phyloP scores from a whole-genome alignment of 805 yeast genomes.

The Lachancea nothofagi region DNA sequence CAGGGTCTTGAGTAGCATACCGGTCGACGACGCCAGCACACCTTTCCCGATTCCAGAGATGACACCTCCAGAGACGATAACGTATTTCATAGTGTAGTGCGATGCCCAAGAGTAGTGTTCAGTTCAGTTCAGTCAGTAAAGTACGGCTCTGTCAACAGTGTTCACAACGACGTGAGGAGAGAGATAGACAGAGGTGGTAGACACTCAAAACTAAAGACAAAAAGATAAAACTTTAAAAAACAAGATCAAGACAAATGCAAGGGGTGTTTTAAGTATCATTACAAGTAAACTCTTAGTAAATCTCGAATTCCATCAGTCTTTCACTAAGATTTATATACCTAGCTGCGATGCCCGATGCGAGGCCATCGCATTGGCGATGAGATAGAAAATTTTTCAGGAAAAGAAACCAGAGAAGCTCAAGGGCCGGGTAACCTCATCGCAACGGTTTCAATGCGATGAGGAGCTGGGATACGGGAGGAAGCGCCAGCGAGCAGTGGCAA shows the following conservation, averaged over 20 bases:
- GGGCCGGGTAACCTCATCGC: constrained; percentile 8
- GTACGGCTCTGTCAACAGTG: too few species aligned
- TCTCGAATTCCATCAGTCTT: too few species aligned
- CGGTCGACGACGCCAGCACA: constrained; percentile 95
- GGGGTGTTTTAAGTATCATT: constrained; percentile 14
- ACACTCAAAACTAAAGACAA: not conserved
- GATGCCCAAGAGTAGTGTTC: too few species aligned
- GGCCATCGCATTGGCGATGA: too few species aligned
- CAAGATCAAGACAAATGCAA: constrained; percentile 12
- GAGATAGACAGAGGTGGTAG: too few species aligned
- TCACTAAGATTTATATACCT: constrained; percentile 7
- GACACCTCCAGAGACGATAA: constrained; percentile 98
- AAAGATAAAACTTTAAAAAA: constrained; percentile 6
- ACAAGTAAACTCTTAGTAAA: too few species aligned
- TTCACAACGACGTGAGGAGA: too few species aligned
- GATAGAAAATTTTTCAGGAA: constrained; percentile 6
- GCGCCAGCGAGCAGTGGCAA: not conserved
- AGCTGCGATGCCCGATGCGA: too few species aligned
- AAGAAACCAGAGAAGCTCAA: not conserved
- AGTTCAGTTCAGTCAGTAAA: too few species aligned
- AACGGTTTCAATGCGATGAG: not conserved
- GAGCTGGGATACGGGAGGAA: not conserved
- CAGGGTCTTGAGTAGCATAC: constrained; percentile 84
- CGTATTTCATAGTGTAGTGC: constrained; percentile 88
- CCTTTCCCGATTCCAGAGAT: constrained; percentile 99